Evolutionary conservation across 2,329 filamentous ascomycete species (phyloP).

Genomic region (Hypoxylon sp.): DNA sequence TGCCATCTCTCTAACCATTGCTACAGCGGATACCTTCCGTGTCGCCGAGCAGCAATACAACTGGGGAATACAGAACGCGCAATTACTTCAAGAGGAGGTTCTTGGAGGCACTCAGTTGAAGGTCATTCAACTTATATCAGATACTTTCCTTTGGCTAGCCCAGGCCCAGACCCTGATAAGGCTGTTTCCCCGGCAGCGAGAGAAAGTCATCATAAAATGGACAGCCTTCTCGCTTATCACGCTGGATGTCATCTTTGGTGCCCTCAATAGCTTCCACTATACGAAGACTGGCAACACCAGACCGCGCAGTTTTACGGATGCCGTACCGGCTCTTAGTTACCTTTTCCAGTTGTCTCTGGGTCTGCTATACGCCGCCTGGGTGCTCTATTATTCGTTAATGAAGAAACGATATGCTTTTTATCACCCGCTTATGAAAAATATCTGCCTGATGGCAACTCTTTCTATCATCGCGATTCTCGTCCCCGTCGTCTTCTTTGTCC

Average conservation of each 20-base stretch:
- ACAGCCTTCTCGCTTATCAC: constrained; percentile 94
- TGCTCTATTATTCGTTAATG: constrained; percentile 92
- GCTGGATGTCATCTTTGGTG: constrained; percentile 90
- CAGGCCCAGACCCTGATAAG: constrained; percentile 97
- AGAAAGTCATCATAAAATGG: constrained; percentile 99
- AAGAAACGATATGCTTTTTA: constrained; percentile 93
- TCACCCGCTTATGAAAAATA: constrained; percentile 90
- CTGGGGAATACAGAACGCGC: constrained; percentile 82
- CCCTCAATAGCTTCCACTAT: constrained; percentile 85
- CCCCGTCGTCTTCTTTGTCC: constrained; percentile 91
- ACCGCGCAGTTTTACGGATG: constrained; percentile 84
- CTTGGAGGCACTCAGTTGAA: constrained; percentile 88
- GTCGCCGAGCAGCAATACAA: constrained; percentile 86
- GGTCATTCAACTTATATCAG: constrained; percentile 90
- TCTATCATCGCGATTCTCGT: constrained; percentile 87
- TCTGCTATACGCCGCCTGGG: constrained; percentile 90
- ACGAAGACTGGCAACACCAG: constrained; percentile 65
- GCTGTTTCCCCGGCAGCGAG: constrained; percentile 93
- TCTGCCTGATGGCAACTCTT: constrained; percentile 81
- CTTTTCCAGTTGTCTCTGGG: constrained; percentile 90
- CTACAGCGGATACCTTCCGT: constrained; percentile 89
- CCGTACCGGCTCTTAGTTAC: constrained; percentile 90
- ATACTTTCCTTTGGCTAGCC: constrained; percentile 96
- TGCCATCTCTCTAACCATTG: constrained; percentile 89
- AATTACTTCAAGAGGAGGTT: constrained; percentile 79